Conservation (phyloP, 805 yeast species). For the Scheffersomyces spartinae region DNA sequence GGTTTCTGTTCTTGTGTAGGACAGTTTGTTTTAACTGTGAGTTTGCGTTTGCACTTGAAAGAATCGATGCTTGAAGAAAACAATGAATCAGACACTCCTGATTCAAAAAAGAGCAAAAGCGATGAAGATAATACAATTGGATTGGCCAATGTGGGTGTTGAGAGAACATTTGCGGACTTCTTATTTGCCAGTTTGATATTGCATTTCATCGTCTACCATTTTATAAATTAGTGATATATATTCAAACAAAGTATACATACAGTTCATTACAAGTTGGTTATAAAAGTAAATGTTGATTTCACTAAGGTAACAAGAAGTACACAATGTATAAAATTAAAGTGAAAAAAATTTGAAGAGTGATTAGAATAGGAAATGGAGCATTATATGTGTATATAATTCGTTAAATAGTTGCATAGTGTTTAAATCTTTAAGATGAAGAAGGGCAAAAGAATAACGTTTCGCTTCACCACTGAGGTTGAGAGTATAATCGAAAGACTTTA, state of each 20-base stretch:
- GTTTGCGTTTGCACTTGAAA: slow-evolving; percentile 63
- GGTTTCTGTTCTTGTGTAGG: slow-evolving; percentile 91
- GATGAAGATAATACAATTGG: not conserved
- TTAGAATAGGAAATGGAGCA: too few relatives aligned
- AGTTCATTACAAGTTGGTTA: not conserved
- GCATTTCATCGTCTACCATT: slow-evolving; percentile 84
- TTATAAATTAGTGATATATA: slow-evolving; percentile 50
- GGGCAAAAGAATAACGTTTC: too few relatives aligned
- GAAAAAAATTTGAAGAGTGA: too few relatives aligned
- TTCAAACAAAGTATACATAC: not conserved
- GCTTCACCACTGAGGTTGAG: too few relatives aligned
- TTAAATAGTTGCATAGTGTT: too few relatives aligned
- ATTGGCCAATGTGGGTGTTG: slow-evolving; percentile 16
- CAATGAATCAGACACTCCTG: slow-evolving; percentile 7
- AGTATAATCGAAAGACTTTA: too few relatives aligned
- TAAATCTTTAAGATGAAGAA: too few relatives aligned
- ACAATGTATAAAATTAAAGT: too few relatives aligned
- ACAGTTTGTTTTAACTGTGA: slow-evolving; percentile 82
- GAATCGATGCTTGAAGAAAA: too few relatives aligned
- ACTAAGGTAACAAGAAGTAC: too few relatives aligned
- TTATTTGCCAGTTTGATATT: slow-evolving; percentile 76
- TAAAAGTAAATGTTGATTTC: not conserved
- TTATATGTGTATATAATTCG: too few relatives aligned
- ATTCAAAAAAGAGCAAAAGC: slow-evolving; percentile 1
- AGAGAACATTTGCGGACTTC: slow-evolving; percentile 77